Percentiles rank a stretch among this genome's conserved stretches.
Conservation (phyloP, 2,329 filamentous ascomycete genomes). For the Claviceps cyperi region DNA sequence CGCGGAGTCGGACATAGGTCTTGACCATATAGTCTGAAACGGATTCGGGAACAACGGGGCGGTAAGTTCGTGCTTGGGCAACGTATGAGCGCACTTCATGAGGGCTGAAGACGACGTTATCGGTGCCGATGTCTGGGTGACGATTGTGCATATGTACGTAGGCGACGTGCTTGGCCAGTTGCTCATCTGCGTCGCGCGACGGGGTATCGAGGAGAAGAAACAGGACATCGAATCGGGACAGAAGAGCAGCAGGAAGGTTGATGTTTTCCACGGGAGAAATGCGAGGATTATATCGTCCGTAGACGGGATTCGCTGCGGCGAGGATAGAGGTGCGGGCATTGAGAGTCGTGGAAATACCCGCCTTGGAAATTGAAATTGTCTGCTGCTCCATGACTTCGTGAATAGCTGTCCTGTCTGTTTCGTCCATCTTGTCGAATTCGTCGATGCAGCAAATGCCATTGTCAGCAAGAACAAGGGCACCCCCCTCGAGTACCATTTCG, state of each 20-base stretch:
- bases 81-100: constrained; percentile 94
- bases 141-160: constrained; percentile 94
- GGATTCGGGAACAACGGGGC: constrained; percentile 68
- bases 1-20: constrained; percentile 88
- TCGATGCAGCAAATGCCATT: constrained; percentile 80
- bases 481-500: constrained; percentile 72
- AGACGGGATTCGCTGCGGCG: constrained; percentile 90
- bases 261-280: constrained; percentile 98
- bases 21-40: constrained; percentile 95
- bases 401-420: constrained; percentile 67
- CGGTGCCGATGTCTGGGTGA: constrained; percentile 59
- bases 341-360: constrained; percentile 58
- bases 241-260: constrained; percentile 89
- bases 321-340: constrained; percentile 94
- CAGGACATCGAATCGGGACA: constrained; percentile 93
- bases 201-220: constrained; percentile 96
- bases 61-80: constrained; percentile 77
- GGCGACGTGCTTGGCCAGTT: constrained; percentile 88
- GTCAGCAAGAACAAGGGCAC: constrained; percentile 65
- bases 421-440: constrained; percentile 84
- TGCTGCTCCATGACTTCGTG: constrained; percentile 86
- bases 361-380: constrained; percentile 73
- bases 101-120: constrained; percentile 67
- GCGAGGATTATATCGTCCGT: constrained; percentile 94
- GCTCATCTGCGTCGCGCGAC: constrained; percentile 75